Base-by-base conservation (phyloP, 495 filamentous ascomycete species). In the Podospora conica region DNA sequence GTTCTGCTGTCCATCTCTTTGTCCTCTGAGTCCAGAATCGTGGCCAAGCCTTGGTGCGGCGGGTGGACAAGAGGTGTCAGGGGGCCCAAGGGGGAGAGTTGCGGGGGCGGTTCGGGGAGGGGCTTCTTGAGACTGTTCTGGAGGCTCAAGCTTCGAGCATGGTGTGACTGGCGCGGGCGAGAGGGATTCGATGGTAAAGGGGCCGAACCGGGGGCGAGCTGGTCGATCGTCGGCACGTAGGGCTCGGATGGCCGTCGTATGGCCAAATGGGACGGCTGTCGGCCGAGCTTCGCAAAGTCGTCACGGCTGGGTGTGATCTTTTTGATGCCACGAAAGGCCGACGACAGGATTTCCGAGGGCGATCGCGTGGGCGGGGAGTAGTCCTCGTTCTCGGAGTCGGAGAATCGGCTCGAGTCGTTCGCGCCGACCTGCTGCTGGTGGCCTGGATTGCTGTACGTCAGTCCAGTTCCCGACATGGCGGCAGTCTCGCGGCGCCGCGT, bases 51-150 rank as follows among this genome's bases (percentile, higher is more conserved):
- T 54, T 68, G 66, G 21, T 70, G 65, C 22, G 63, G 27, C 4
- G 65, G 67, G 20, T 53, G 58, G 12, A 65, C 67, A 25, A 73
- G 55, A 9, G 78, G 76, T 4, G 76, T 73, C 58, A 73, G 60
- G 10, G 78, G 78, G 60, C 75, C 74, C 23, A 70, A 63, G 2
- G 76, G 78, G 2, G 79, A 80, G 12, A 78, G 71, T 62, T 73
- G 70, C 18, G 76, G 78, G 20, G 81, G 80, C 21, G 78, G 78
- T 65, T 82, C 80, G 57, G 82, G 82, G 54, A 84, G 70, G 33
- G 82, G 82, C 70, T 85, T 85, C 59, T 79, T 78, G 61, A 81
- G 79, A 71, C 79, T 83, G 61, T 81, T 74, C 58, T 83, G 78
- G 23, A 82, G 72, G 64, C 81, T 85, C 71, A 80, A 58, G 65